These are phyloP conservation scores for Aspergillus pseudotamarii DNA, from an alignment of 2,329 filamentous ascomycete species.

Conservation along the genomic window DNA sequence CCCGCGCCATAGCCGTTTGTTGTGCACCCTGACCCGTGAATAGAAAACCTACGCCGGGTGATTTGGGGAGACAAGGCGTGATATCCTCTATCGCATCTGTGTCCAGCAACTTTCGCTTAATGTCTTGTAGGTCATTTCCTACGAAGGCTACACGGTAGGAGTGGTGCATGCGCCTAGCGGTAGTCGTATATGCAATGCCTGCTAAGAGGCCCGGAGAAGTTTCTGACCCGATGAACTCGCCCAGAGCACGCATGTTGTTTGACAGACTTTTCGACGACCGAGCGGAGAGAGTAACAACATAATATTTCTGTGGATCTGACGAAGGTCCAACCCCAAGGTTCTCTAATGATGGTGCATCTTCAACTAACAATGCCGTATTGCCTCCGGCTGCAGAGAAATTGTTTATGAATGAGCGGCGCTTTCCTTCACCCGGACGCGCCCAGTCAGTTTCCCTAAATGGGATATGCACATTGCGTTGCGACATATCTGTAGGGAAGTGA, in stretches of 20 bases:
- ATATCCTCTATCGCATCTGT: not conserved
- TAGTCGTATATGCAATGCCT: constrained; percentile 68
- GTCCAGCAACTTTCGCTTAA: not conserved
- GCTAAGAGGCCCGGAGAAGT: constrained; percentile 14
- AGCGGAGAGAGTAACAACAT: constrained; percentile 62
- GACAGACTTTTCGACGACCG: constrained; percentile 43
- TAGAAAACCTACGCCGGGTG: constrained; percentile 33
- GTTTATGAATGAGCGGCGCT: constrained; percentile 52
- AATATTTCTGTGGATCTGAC: constrained; percentile 57
- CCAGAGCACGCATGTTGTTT: constrained; percentile 61
- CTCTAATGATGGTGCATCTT: constrained; percentile 56
- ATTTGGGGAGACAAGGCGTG: not conserved
- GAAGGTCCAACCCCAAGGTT: constrained; percentile 25
- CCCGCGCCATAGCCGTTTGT: constrained; percentile 39
- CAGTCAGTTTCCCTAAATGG: not conserved
- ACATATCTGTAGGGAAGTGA: not conserved
- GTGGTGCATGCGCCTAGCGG: constrained; percentile 57
- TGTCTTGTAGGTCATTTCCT: constrained; percentile 20
- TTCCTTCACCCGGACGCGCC: constrained; percentile 31
- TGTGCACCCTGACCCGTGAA: constrained; percentile 46
- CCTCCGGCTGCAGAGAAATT: constrained; percentile 73
- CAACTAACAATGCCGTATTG: constrained; percentile 68
- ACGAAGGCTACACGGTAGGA: constrained; percentile 29
- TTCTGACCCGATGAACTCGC: constrained; percentile 7
- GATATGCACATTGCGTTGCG: not conserved